These are phyloP conservation scores for Salix brachista DNA, from an alignment of 345 rosid genomes.

Conservation along the genomic window DNA sequence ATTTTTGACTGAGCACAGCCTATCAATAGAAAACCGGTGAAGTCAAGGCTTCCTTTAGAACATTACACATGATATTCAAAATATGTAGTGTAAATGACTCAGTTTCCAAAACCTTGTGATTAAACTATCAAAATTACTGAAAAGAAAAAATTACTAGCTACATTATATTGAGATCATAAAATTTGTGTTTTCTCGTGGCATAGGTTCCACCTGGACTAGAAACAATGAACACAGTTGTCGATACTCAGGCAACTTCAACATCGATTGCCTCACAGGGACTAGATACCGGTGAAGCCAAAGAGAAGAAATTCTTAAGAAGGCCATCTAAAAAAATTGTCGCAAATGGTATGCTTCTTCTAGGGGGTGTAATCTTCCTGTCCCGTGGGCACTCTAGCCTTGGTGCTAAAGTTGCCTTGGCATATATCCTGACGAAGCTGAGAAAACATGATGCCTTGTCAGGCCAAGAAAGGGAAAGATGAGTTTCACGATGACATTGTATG, in stretches of 20 bases:
- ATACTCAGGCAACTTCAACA: constrained; percentile 17
- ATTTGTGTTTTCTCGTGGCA: neutral
- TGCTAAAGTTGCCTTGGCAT: constrained; percentile 81
- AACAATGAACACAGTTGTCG: neutral
- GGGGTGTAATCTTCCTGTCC: constrained; percentile 69
- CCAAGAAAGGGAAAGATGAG: constrained; percentile 31
- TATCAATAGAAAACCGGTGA: neutral
- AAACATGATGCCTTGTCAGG: constrained; percentile 45
- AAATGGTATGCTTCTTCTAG: constrained; percentile 62
- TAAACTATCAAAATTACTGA: too few relatives aligned
- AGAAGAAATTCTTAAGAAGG: constrained; percentile 41
- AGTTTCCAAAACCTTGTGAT: too few relatives aligned
- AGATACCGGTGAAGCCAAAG: constrained; percentile 20
- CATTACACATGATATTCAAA: neutral
- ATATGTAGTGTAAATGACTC: too few relatives aligned
- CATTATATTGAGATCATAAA: neutral
- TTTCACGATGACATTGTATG: neutral
- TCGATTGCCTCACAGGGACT: constrained; percentile 19
- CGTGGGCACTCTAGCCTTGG: constrained; percentile 70
- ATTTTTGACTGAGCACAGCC: neutral
- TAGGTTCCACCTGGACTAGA: constrained; percentile 70
- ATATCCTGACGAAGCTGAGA: constrained; percentile 64
- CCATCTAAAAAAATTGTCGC: constrained; percentile 70
- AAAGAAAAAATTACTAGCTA: neutral
- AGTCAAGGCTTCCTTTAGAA: neutral